phyloP scores from a whole-genome alignment of 1,139 yeast species.

The Debaryomycetaceae sp. region DNA sequence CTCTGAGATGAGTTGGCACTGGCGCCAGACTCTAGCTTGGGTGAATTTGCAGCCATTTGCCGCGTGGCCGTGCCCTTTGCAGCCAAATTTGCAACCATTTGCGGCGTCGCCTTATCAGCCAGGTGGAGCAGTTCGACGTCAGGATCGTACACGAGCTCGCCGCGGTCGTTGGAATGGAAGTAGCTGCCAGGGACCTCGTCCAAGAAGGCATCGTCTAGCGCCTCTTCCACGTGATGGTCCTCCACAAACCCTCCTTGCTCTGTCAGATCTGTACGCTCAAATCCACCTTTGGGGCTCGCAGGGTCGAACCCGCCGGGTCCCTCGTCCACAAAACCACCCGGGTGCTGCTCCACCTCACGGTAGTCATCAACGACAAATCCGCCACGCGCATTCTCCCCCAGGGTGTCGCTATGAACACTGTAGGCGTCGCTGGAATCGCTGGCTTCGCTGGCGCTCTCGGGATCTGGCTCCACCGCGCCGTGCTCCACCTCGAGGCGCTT shows the following conservation, averaged over 20 bases:
- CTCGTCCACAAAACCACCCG: constrained; percentile 7
- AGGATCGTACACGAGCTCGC: constrained; percentile 22
- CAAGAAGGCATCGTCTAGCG: constrained; percentile 10
- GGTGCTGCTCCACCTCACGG: constrained; percentile 7
- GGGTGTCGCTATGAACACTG: constrained; percentile 9
- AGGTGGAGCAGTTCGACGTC: no score
- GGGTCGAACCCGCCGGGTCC: constrained; percentile 9
- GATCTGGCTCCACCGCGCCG: constrained; percentile 43
- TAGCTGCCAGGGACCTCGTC: constrained; percentile 12
- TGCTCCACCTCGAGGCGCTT: constrained; percentile 63
- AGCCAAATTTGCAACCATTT: no score
- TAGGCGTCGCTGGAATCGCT: constrained; percentile 6
- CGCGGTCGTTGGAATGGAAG: constrained; percentile 15
- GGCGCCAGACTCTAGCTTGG: no score
- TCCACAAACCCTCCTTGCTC: constrained; percentile 8
- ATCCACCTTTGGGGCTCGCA: constrained; percentile 4
- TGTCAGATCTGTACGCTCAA: constrained; percentile 5
- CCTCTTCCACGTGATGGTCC: constrained; percentile 10
- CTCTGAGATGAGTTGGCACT: no score
- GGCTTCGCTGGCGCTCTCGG: constrained; percentile 4
- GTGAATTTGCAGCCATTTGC: no score
- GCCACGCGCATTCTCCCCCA: constrained; percentile 7
- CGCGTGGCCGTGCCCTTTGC: no score
- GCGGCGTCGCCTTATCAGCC: no score
- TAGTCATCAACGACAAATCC: constrained; percentile 9